Percentiles rank a stretch among this genome's conserved stretches.
Conservation (phyloP, 768 basidiomycete genomes). For the Postia placenta region DNA sequence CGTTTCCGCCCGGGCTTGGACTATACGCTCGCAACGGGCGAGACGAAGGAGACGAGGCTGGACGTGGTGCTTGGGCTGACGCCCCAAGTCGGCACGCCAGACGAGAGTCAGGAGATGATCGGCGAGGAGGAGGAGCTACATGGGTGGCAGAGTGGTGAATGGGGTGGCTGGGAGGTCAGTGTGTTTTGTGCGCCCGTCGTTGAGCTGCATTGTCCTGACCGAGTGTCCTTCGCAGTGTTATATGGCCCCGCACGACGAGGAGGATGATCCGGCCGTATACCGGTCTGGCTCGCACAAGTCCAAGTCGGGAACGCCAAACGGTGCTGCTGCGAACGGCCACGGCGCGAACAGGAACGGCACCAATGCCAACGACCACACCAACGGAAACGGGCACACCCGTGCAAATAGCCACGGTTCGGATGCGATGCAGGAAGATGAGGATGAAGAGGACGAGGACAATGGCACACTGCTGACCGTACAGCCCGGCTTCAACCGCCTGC, state of each 20-base stretch:
- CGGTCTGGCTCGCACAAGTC: constrained; percentile 38
- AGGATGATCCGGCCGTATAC: constrained; percentile 94
- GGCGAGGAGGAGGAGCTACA: constrained; percentile 25
- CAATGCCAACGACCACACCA: constrained; percentile 14
- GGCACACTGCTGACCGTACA: constrained; percentile 81
- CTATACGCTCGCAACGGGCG: constrained; percentile 89
- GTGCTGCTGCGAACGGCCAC: constrained; percentile 13
- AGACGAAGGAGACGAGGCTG: constrained; percentile 72
- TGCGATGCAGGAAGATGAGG: constrained; percentile 27
- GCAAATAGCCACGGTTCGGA: constrained; percentile 9
- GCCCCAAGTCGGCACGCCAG: constrained; percentile 38
- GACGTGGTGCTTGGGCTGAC: constrained; percentile 87
- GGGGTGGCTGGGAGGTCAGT: constrained; percentile 92
- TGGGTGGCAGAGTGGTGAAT: constrained; percentile 69
- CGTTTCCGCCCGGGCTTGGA: constrained; percentile 90
- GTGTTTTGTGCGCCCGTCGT: constrained; percentile 3
- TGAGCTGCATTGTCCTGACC: constrained; percentile 5
- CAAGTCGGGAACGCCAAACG: constrained; percentile 10
- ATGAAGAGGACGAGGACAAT: constrained; percentile 60
- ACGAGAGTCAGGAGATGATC: constrained; percentile 22
- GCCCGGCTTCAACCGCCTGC: constrained; percentile 83
- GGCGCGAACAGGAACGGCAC: no score
- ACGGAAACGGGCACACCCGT: constrained; percentile 14
- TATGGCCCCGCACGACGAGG: constrained; percentile 90
- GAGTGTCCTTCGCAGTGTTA: constrained; percentile 56